Base-by-base conservation (phyloP, 345 rosid genomes). In the Noccaea caerulescens region DNA sequence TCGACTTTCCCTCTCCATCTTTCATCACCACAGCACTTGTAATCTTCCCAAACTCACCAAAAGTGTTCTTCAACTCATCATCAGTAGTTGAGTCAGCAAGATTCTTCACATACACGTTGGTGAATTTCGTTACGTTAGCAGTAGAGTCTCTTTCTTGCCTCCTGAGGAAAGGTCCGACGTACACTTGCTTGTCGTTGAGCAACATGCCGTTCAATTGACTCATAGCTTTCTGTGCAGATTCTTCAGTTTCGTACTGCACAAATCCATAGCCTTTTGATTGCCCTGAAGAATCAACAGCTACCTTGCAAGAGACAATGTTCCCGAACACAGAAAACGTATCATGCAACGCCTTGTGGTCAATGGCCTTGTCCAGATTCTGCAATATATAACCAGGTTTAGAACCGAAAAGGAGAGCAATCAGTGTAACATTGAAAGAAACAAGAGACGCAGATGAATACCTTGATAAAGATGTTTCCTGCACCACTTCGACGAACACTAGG, bases 191-290 rank as follows among this genome's bases (percentile, higher is more conserved):
- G 72, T 91, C 99, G 79, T 91, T 94, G 73, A 94, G 18, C 32
- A 94, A 82, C 99, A 94, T 94, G 16, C 96, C 97, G 76, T 89
- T 91, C 77, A 93, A 54, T 58, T 86, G 83, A 79, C 81, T 86
- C 49, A 88, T 91, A 62, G 98, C 97, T 63, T 72, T 80, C 77
- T 85, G 91, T 8, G 97, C 89, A 69, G 95, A 69, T 49, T 91
- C 97, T 52, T 86, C 96, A 60, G 58, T 82, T 25, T 89, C 97
- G 66, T 80, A 91, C 76, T 93, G 99, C 23, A 93, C 95, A 83
- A 93, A 93, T 5, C 98, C 99, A 80, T 91, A 91, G 71, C 97
- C 97, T 77, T 82, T 93, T 11, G 96, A 93, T 72, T 89, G 95
- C 53, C 97, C 98, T 60, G 85, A 78, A 37, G 80, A 5, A 66